phyloP scores from a whole-genome alignment of 176 grass and related monocot genomes.

The Poa annua region DNA sequence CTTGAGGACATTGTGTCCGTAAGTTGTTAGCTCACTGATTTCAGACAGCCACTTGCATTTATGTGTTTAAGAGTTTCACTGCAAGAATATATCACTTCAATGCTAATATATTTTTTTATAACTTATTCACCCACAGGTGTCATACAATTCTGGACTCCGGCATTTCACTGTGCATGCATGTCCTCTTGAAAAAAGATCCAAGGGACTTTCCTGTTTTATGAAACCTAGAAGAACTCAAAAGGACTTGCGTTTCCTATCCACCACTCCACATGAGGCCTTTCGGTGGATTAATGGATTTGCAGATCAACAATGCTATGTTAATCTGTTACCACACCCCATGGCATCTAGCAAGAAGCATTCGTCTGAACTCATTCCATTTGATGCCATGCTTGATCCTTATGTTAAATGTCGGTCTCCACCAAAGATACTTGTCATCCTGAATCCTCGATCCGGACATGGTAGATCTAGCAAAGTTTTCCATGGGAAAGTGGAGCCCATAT shows the following conservation, averaged over 20 bases:
- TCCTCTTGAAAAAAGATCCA: conserved; percentile 71
- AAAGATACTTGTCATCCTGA: conserved; percentile 95
- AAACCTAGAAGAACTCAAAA: conserved; percentile 80
- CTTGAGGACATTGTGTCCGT: conserved; percentile 94
- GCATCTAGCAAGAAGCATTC: conserved; percentile 80
- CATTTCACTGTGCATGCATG: conserved; percentile 93
- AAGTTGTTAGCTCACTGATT: conserved; percentile 58
- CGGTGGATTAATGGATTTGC: conserved; percentile 96
- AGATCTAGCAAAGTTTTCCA: conserved; percentile 98
- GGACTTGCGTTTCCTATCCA: conserved; percentile 86
- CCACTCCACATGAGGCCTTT: conserved; percentile 74
- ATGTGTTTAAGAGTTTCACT: conserved; percentile 29
- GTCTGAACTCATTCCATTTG: conserved; percentile 70
- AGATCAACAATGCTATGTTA: conserved; percentile 93
- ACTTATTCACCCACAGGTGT: conserved; percentile 54
- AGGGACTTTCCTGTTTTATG: conserved; percentile 77
- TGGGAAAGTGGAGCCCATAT: conserved; percentile 96
- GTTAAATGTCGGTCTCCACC: conserved; percentile 90
- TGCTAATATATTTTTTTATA: conserved; percentile 22
- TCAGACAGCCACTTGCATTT: conserved; percentile 29
- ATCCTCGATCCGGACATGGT: conserved; percentile 96
- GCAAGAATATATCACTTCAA: conserved; percentile 26
- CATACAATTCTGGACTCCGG: conserved; percentile 72
- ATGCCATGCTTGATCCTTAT: conserved; percentile 79
- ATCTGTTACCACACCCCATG: conserved; percentile 92